phyloP scores from a whole-genome alignment of 2,329 filamentous ascomycete genomes.

The Aspergillus fijiensis region DNA sequence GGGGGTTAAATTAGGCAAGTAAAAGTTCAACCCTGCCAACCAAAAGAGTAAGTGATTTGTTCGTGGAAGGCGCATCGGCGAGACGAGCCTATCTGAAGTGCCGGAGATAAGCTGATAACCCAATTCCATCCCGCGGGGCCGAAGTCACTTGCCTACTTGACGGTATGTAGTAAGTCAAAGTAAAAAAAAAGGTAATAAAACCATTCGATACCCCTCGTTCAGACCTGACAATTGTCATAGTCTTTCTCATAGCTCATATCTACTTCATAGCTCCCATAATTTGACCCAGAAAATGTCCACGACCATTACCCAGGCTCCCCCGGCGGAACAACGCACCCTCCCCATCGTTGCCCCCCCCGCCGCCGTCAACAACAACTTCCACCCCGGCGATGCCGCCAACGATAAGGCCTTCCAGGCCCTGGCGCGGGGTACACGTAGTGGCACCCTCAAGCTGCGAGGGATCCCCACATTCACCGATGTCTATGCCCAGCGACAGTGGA shows the following conservation, averaged over 20 bases:
- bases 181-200: no score
- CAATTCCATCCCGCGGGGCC: background rate
- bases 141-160: background rate
- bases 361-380: conserved; percentile 15
- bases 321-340: conserved; percentile 1
- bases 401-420: conserved; percentile 35
- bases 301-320: conserved; percentile 10
- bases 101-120: background rate
- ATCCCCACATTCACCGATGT: conserved; percentile 43
- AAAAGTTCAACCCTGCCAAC: background rate
- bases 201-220: no score
- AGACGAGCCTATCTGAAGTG: background rate
- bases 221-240: no score
- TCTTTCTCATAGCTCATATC: no score
- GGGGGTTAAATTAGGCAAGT: background rate
- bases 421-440: conserved; percentile 38
- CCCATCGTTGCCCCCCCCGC: conserved; percentile 11
- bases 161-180: no score
- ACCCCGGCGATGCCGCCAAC: conserved; percentile 21
- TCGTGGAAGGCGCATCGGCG: background rate
- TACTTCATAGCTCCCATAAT: background rate
- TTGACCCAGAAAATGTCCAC: conserved; percentile 8
- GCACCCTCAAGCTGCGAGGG: conserved; percentile 37
- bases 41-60: background rate
- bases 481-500: conserved; percentile 51